A percentile compares a stretch with the other conserved stretches of the same genome.
Evolutionary conservation across 1,284 basidiomycete species (phyloP).

Genomic region (Salmacisia buchloeana): DNA sequence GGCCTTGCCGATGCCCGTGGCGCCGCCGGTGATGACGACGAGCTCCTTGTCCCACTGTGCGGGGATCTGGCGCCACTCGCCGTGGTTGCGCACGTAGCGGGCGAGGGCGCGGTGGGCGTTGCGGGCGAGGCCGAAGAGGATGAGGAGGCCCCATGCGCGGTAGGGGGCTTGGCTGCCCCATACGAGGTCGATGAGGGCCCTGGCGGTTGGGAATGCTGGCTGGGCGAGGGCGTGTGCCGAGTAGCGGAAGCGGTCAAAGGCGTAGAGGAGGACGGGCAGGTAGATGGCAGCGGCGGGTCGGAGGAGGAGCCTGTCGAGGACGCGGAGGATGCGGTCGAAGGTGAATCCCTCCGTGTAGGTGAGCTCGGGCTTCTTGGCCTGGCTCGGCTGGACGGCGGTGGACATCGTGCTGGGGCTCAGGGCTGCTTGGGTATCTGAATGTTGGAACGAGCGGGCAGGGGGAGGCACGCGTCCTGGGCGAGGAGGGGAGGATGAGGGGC

Average conservation of each 20-base stretch:
- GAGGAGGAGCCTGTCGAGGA: slow-evolving; percentile 34
- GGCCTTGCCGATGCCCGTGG: slow-evolving; percentile 46
- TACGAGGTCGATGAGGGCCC: slow-evolving; percentile 8
- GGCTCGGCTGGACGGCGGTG: slow-evolving; percentile 10
- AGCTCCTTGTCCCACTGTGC: slow-evolving; percentile 42
- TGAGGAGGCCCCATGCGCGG: slow-evolving; percentile 19
- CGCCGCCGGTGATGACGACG: slow-evolving; percentile 46
- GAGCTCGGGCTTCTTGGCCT: slow-evolving; percentile 13
- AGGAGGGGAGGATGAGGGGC: no score
- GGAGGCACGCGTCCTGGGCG: background rate
- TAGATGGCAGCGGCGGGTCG: slow-evolving; percentile 34
- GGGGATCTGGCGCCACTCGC: slow-evolving; percentile 27
- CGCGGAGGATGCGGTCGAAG: slow-evolving; percentile 27
- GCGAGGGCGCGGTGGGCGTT: slow-evolving; percentile 32
- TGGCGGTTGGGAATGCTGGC: background rate
- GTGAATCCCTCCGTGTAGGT: slow-evolving; percentile 27
- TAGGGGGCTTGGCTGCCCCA: slow-evolving; percentile 6
- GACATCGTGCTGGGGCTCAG: background rate
- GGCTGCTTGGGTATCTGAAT: background rate
- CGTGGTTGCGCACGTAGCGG: slow-evolving; percentile 38
- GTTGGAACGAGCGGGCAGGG: background rate
- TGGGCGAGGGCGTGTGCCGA: slow-evolving; percentile 6
- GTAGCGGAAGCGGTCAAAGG: slow-evolving; percentile 23
- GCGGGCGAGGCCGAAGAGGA: slow-evolving; percentile 32
- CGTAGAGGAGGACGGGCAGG: slow-evolving; percentile 30